Evolutionary conservation across 169 alveolate genomes (phyloP).

Genomic region (Plasmodium reichenowi): DNA sequence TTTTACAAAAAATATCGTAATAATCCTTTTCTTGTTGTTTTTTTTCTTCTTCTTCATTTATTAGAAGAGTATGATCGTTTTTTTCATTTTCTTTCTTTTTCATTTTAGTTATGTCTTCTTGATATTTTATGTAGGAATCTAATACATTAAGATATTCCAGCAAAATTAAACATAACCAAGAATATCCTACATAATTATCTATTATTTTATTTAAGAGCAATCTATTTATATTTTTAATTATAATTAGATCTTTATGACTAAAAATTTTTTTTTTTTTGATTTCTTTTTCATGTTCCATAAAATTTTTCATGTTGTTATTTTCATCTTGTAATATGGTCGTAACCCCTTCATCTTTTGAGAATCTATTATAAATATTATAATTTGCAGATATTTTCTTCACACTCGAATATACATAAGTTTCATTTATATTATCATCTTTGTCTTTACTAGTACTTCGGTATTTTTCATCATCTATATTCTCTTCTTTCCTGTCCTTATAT

Average conservation of each 20-base stretch:
- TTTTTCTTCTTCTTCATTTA: slow-evolving; percentile 4
- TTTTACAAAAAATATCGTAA: slow-evolving; percentile 5
- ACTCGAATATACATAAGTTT: background rate
- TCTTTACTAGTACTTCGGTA: background rate
- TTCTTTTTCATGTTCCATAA: no score
- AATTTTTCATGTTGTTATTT: background rate
- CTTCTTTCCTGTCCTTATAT: background rate
- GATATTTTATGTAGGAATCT: slow-evolving; percentile 6
- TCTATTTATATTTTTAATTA: slow-evolving; percentile 80
- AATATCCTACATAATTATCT: slow-evolving; percentile 86
- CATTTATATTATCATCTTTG: background rate
- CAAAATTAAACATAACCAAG: slow-evolving; percentile 85
- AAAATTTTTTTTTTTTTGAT: background rate
- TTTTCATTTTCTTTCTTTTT: slow-evolving; percentile 1
- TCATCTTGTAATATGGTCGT: slow-evolving; percentile 12
- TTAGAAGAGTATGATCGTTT: background rate
- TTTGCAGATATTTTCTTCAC: background rate
- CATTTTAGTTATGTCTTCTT: background rate
- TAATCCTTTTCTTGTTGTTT: slow-evolving; percentile 11
- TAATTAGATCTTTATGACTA: slow-evolving; percentile 74
- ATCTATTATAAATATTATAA: background rate
- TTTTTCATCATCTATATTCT: background rate
- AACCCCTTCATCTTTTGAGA: background rate
- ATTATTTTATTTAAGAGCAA: slow-evolving; percentile 82
- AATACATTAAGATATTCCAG: slow-evolving; percentile 41